These are phyloP conservation scores for Simmondsia chinensis DNA, from an alignment of 148 eudicot species.

Conservation along the genomic window DNA sequence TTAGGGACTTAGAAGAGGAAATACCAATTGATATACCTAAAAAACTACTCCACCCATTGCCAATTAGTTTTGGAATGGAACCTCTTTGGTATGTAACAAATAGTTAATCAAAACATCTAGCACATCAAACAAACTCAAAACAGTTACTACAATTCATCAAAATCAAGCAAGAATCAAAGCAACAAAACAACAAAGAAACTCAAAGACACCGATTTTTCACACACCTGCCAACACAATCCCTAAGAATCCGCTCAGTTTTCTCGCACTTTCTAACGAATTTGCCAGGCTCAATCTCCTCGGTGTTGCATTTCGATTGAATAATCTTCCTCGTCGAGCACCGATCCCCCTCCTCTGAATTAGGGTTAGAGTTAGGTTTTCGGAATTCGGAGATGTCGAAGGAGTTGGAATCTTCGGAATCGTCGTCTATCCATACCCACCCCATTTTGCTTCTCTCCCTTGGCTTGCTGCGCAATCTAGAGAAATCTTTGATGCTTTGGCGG, in stretches of 20 bases:
- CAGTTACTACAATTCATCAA: no score
- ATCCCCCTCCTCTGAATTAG: conserved; percentile 7
- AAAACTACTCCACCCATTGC: no score
- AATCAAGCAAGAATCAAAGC: background rate
- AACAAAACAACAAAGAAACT: background rate
- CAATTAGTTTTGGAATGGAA: no score
- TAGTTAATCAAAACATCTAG: no score
- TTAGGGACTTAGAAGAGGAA: no score
- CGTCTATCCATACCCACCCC: conserved; percentile 84
- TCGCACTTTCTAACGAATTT: conserved; percentile 74
- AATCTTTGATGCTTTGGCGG: no score
- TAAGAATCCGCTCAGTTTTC: conserved; percentile 63
- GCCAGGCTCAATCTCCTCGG: conserved; percentile 87
- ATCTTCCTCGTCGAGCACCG: conserved; percentile 56
- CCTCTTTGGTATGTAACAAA: no score
- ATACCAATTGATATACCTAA: no score
- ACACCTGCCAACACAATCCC: conserved; percentile 78
- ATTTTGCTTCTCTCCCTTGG: conserved; percentile 9
- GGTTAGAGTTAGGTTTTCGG: conserved; percentile 11
- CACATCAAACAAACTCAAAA: no score
- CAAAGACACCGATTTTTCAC: no score
- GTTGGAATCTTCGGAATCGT: conserved; percentile 12
- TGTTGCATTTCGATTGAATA: conserved; percentile 58
- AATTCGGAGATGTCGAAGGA: conserved; percentile 4
- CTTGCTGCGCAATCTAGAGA: conserved; percentile 1